Evolutionary conservation across 176 grass and related monocot species (phyloP).

Genomic region (Aegilops sharonensis): DNA sequence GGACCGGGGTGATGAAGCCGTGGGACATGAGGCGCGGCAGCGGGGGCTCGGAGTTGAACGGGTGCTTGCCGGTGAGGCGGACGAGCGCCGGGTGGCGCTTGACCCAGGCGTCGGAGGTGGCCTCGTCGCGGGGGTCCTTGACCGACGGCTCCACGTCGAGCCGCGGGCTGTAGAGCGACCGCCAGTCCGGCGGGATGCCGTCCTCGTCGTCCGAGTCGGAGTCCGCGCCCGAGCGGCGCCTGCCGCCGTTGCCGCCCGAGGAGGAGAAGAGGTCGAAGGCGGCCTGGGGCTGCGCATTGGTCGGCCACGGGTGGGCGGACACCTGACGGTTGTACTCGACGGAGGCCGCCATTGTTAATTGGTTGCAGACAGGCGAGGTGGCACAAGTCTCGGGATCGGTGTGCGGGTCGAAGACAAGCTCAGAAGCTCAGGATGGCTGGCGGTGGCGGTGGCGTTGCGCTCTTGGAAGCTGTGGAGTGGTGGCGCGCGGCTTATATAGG

Average conservation of each 20-base stretch:
- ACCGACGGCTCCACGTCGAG: constrained; percentile 39
- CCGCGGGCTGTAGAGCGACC: constrained; percentile 10
- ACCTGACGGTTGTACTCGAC: constrained; percentile 49
- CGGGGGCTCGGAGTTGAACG: constrained; percentile 78
- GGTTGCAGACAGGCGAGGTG: background rate
- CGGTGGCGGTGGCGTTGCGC: background rate
- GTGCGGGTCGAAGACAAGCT: background rate
- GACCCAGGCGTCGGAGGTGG: constrained; percentile 72
- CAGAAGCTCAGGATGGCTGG: constrained; percentile 19
- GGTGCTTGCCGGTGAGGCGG: constrained; percentile 82
- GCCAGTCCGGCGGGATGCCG: constrained; percentile 32
- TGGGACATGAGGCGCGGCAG: constrained; percentile 54
- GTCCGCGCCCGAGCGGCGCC: background rate
- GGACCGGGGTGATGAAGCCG: constrained; percentile 86
- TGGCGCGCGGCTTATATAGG: constrained; percentile 30
- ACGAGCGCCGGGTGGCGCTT: constrained; percentile 59
- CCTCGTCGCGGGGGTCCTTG: constrained; percentile 59
- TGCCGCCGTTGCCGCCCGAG: background rate
- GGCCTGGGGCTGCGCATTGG: constrained; percentile 35
- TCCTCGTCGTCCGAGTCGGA: constrained; percentile 33
- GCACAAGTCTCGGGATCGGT: background rate
- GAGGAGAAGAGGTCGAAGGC: constrained; percentile 47
- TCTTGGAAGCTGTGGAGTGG: constrained; percentile 36
- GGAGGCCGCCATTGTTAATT: constrained; percentile 41
- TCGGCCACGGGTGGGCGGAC: constrained; percentile 24